Evolutionary conservation across 2,329 filamentous ascomycete species (phyloP).

Genomic region (Neofusicoccum parvum): DNA sequence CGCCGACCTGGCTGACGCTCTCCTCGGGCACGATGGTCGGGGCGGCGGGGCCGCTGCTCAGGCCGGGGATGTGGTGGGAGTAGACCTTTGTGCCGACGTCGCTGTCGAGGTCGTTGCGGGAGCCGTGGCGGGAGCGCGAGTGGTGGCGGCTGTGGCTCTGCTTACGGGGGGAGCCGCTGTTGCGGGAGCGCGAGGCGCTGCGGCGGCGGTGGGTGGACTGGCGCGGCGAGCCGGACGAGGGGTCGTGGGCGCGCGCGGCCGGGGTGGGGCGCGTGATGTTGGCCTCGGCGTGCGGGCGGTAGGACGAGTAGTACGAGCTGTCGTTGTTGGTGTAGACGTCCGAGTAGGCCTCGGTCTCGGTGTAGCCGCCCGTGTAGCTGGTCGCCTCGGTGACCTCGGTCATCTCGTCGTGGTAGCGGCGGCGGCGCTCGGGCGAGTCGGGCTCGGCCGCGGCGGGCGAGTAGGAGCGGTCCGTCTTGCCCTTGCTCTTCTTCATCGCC

Average conservation of each 20-base stretch:
- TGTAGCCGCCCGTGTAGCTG: constrained; percentile 43
- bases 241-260: constrained; percentile 27
- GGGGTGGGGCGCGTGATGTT: constrained; percentile 22
- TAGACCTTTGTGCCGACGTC: constrained; percentile 57
- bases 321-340: constrained; percentile 22
- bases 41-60: constrained; percentile 38
- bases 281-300: constrained; percentile 41
- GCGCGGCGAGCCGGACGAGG: constrained; percentile 20
- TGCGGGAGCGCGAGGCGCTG: constrained; percentile 14
- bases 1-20: constrained; percentile 44
- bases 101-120: constrained; percentile 41
- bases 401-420: constrained; percentile 51
- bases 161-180: constrained; percentile 35
- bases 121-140: constrained; percentile 25
- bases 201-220: constrained; percentile 20
- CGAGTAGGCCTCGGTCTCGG: constrained; percentile 33
- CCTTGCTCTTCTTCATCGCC: constrained; percentile 43
- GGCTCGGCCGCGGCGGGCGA: constrained; percentile 26
- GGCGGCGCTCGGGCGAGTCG: constrained; percentile 16
- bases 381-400: constrained; percentile 45
- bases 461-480: constrained; percentile 31
- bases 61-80: constrained; percentile 58
- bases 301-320: constrained; percentile 37
- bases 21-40: constrained; percentile 39
- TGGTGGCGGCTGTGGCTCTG: constrained; percentile 27